Conservation (phyloP, 1,139 yeast species). For the Kazachstania sp. region DNA sequence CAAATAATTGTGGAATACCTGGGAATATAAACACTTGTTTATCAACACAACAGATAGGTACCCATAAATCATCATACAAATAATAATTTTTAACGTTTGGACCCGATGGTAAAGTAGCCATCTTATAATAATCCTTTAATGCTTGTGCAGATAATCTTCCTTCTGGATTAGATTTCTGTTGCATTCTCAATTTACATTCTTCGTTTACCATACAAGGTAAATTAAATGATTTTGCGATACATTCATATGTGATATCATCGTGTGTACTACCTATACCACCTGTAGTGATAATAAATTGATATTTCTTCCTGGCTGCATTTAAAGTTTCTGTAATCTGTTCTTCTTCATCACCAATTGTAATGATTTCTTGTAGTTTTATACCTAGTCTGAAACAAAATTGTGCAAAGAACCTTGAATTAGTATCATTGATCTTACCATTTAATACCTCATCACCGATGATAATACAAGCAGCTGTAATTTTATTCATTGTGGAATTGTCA, state of each 20-base stretch:
- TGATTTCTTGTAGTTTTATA: constrained; percentile 54
- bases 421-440: constrained; percentile 77
- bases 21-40: constrained; percentile 63
- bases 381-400: constrained; percentile 57
- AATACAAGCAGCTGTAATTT: constrained; percentile 28
- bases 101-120: constrained; percentile 68
- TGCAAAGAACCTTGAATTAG: constrained; percentile 68
- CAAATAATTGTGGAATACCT: constrained; percentile 72
- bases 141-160: constrained; percentile 39
- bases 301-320: constrained; percentile 39
- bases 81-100: constrained; percentile 43
- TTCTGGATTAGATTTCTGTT: constrained; percentile 37
- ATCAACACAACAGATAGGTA: constrained; percentile 64
- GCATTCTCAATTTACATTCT: constrained; percentile 56
- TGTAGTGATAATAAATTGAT: constrained; percentile 67
- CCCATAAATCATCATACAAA: constrained; percentile 60
- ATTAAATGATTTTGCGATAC: constrained; percentile 54
- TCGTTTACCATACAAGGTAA: constrained; percentile 46
- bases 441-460: constrained; percentile 84
- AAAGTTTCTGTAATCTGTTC: constrained; percentile 53
- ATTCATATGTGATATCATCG: constrained; percentile 76
- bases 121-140: constrained; percentile 52
- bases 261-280: constrained; percentile 88
- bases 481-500: no score
- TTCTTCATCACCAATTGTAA: constrained; percentile 71